Evolutionary conservation across 441 rosid species (phyloP).

Genomic region (Gossypium davidsonii): DNA sequence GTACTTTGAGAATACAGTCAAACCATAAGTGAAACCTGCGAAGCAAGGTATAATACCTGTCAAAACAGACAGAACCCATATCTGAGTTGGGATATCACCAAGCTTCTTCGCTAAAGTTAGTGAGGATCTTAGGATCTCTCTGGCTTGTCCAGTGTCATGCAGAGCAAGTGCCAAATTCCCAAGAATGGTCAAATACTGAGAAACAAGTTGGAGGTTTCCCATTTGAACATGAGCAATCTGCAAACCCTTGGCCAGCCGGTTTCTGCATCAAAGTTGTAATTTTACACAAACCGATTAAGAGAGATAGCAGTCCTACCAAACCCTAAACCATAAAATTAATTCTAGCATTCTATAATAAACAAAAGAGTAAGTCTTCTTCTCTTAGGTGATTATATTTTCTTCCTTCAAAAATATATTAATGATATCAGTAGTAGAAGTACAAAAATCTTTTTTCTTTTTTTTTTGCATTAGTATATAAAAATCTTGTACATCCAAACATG

Average conservation of each 20-base stretch:
- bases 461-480: no score
- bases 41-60: conserved; percentile 39
- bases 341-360: background rate
- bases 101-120: conserved; percentile 88
- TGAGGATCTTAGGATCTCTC: conserved; percentile 88
- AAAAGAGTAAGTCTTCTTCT: background rate
- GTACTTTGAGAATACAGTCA: background rate
- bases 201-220: conserved; percentile 95
- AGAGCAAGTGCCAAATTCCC: conserved; percentile 87
- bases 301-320: conserved; percentile 5
- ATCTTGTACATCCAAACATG: background rate
- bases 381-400: background rate
- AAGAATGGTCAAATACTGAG: conserved; percentile 84
- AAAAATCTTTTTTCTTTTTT: background rate
- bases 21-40: background rate
- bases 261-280: conserved; percentile 41
- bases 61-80: conserved; percentile 85
- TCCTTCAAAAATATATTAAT: background rate
- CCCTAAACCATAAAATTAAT: background rate
- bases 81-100: conserved; percentile 84
- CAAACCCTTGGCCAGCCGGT: conserved; percentile 87
- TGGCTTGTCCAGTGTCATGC: conserved; percentile 83
- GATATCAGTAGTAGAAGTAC: background rate
- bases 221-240: conserved; percentile 80
- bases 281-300: conserved; percentile 2